Conservation (phyloP, 2,329 filamentous ascomycete species). For the Penicillium decumbens region DNA sequence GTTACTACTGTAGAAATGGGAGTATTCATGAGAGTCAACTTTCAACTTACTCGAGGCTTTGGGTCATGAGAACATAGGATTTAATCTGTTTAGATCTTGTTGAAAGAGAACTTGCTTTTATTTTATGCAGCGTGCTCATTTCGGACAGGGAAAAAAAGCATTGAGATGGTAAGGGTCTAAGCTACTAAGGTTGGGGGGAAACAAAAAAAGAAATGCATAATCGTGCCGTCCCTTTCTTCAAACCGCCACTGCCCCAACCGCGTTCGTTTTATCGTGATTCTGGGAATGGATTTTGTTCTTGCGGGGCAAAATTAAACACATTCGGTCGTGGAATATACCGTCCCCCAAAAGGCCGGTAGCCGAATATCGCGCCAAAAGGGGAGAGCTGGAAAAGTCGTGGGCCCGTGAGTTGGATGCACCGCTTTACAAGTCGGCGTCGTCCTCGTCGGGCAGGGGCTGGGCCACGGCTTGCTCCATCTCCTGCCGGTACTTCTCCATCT, state of each 20-base stretch:
- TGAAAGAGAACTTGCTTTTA: conserved; percentile 22
- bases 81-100: conserved; percentile 9
- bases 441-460: conserved; percentile 90
- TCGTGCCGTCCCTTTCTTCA: conserved; percentile 33
- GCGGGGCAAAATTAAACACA: conserved; percentile 18
- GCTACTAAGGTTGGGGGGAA: conserved; percentile 25
- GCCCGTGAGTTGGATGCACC: conserved; percentile 11
- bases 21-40: neutral
- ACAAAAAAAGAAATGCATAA: conserved; percentile 32
- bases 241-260: conserved; percentile 29
- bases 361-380: conserved; percentile 5
- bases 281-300: conserved; percentile 24
- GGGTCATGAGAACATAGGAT: neutral
- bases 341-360: conserved; percentile 1
- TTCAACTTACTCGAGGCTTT: neutral
- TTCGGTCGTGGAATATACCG: conserved; percentile 11
- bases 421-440: conserved; percentile 62
- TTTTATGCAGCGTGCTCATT: conserved; percentile 24
- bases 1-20: neutral
- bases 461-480: conserved; percentile 80
- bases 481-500: conserved; percentile 75
- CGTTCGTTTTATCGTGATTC: conserved; percentile 38
- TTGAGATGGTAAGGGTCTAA: conserved; percentile 31
- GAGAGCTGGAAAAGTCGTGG: conserved; percentile 11
- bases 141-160: conserved; percentile 14